Percentiles rank a stretch among this genome's conserved stretches.
phyloP scores from a whole-genome alignment of 805 yeast species.

The Torulaspora gathmanii region DNA sequence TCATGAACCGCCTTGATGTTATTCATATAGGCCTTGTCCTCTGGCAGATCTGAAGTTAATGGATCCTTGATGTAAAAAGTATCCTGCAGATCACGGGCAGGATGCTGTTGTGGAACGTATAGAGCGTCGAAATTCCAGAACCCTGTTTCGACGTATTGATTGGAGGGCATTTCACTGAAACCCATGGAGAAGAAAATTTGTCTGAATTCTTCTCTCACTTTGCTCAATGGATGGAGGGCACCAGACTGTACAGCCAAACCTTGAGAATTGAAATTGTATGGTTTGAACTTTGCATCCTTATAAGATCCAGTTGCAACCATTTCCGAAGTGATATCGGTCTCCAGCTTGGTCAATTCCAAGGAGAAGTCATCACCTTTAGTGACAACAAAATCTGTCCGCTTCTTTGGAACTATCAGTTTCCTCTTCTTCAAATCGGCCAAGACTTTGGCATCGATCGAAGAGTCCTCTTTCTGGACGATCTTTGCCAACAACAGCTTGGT shows the following conservation, averaged over 20 bases:
- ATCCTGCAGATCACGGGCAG: conserved; percentile 98
- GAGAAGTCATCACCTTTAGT: conserved; percentile 82
- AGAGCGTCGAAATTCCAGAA: conserved; percentile 98
- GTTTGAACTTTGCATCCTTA: conserved; percentile 81
- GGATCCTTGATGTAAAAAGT: conserved; percentile 98
- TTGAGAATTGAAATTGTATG: conserved; percentile 93
- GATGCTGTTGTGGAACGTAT: conserved; percentile 98
- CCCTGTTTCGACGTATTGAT: conserved; percentile 95
- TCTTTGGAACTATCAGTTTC: conserved; percentile 69
- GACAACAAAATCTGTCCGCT: conserved; percentile 69
- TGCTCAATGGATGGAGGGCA: conserved; percentile 92
- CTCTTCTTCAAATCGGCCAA: conserved; percentile 88
- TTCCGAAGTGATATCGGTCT: conserved; percentile 91
- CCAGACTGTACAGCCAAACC: conserved; percentile 85
- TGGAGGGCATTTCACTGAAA: conserved; percentile 98
- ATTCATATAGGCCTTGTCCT: conserved; percentile 71
- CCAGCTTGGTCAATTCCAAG: conserved; percentile 69
- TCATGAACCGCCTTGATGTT: conserved; percentile 82
- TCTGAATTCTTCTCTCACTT: conserved; percentile 96
- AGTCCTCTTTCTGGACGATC: conserved; percentile 36
- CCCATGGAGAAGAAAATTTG: conserved; percentile 98
- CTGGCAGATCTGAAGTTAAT: conserved; percentile 69
- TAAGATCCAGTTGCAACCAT: conserved; percentile 82
- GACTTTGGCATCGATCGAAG: conserved; percentile 52
- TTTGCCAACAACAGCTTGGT: conserved; percentile 60